Percentiles rank a stretch among this genome's conserved stretches.
These are phyloP conservation scores for Candida hispaniensis DNA, from an alignment of 805 yeast genomes.

Conservation along the genomic window DNA sequence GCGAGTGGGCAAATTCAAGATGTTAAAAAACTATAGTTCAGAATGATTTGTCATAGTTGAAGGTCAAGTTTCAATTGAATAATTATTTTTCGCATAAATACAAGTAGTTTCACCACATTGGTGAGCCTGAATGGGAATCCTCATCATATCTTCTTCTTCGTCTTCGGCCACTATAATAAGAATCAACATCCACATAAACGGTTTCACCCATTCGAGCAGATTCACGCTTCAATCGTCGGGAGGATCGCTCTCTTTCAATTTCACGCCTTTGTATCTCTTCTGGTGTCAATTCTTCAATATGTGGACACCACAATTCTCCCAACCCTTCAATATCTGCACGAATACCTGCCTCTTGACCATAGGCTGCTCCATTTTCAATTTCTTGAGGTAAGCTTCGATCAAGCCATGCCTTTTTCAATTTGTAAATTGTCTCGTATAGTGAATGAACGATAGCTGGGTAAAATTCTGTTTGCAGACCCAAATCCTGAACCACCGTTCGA, in stretches of 20 bases:
- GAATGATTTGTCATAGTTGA: no score
- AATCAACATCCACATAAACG: slow-evolving; percentile 29
- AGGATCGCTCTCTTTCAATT: slow-evolving; percentile 84
- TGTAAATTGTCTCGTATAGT: slow-evolving; percentile 65
- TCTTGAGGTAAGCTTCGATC: slow-evolving; percentile 52
- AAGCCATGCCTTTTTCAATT: slow-evolving; percentile 69
- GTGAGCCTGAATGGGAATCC: slow-evolving; percentile 17
- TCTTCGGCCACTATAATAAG: slow-evolving; percentile 28
- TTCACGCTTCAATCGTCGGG: slow-evolving; percentile 88
- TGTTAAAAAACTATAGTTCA: no score
- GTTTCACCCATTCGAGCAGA: slow-evolving; percentile 61
- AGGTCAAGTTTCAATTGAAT: no score
- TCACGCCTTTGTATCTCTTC: slow-evolving; percentile 94
- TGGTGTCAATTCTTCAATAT: slow-evolving; percentile 72
- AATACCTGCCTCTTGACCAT: slow-evolving; percentile 52
- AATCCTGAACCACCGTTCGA: slow-evolving; percentile 63
- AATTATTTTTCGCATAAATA: no score
- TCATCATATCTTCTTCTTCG: slow-evolving; percentile 24
- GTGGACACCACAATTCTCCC: slow-evolving; percentile 80
- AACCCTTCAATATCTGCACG: slow-evolving; percentile 65
- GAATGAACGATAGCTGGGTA: slow-evolving; percentile 82
- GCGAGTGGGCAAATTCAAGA: no score
- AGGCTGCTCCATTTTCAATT: slow-evolving; percentile 48
- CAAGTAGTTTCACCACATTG: slow-evolving; percentile 17
- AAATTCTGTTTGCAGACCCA: slow-evolving; percentile 79